Evolutionary conservation across 2,329 filamentous ascomycete species (phyloP).

Genomic region (Microdochium nivale): DNA sequence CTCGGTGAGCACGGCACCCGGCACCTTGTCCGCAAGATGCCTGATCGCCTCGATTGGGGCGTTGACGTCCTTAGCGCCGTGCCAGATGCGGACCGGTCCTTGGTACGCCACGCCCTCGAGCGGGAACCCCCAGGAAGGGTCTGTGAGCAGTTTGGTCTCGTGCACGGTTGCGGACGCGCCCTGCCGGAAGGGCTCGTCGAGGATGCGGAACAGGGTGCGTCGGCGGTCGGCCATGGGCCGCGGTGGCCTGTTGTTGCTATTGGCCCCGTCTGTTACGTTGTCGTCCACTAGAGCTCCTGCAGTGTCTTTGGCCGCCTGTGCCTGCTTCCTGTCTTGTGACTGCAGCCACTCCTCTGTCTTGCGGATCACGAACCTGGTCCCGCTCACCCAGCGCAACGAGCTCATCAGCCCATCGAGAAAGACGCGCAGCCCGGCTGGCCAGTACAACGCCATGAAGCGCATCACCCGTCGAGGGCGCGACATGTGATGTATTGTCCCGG

Average conservation of each 20-base stretch:
- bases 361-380: slow-evolving; percentile 7
- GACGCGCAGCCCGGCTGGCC: slow-evolving; percentile 11
- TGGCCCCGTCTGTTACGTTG: slow-evolving; percentile 1
- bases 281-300: too few relatives aligned
- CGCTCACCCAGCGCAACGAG: slow-evolving; percentile 9
- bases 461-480: slow-evolving; percentile 12
- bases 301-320: too few relatives aligned
- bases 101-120: slow-evolving; percentile 18
- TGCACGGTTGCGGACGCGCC: slow-evolving; percentile 14
- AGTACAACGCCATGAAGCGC: slow-evolving; percentile 10
- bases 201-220: slow-evolving; percentile 16
- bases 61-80: slow-evolving; percentile 21
- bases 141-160: slow-evolving; percentile 20
- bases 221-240: slow-evolving; percentile 11
- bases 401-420: slow-evolving; percentile 10
- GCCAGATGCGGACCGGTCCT: slow-evolving; percentile 18
- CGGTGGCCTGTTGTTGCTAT: slow-evolving; percentile 4
- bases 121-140: slow-evolving; percentile 18
- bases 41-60: slow-evolving; percentile 22
- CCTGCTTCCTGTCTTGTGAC: slow-evolving; percentile 6
- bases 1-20: slow-evolving; percentile 21
- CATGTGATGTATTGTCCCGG: slow-evolving; percentile 13
- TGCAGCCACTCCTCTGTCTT: slow-evolving; percentile 16
- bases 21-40: slow-evolving; percentile 26
- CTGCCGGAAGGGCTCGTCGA: slow-evolving; percentile 19